Conservation (phyloP, 2,329 filamentous ascomycete species). For the Purpureocillium lavendulum region DNA sequence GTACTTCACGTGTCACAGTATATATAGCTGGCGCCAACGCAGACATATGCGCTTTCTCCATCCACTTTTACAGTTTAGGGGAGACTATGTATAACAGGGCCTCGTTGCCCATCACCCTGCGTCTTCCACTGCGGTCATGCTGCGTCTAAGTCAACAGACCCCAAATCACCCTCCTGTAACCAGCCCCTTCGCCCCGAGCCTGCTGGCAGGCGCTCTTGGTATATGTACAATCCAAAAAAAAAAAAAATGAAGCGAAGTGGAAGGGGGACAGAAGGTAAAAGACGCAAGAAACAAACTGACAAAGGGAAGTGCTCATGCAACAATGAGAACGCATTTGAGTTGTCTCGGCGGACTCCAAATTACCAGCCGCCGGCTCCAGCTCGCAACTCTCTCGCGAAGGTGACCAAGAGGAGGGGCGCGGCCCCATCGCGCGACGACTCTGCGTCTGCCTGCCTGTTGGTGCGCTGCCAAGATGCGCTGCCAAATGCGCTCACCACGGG, state of each 20-base stretch:
- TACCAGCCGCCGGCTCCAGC: conserved; percentile 4
- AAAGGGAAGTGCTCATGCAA: conserved; percentile 18
- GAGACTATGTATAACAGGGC: conserved; percentile 22
- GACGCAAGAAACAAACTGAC: conserved; percentile 13
- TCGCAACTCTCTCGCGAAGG: neutral
- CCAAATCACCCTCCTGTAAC: conserved; percentile 2
- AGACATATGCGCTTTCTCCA: neutral
- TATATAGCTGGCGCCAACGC: no score
- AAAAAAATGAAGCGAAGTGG: conserved; percentile 13
- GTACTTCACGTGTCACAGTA: no score
- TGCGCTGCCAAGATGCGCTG: conserved; percentile 1
- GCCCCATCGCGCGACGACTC: neutral
- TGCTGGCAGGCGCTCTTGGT: conserved; percentile 24
- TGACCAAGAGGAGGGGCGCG: conserved; percentile 1
- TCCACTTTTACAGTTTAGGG: conserved; percentile 20
- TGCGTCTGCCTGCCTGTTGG: neutral
- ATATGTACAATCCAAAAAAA: conserved; percentile 24
- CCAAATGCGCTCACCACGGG: no score
- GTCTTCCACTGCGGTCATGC: conserved; percentile 13
- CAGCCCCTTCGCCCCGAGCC: conserved; percentile 11
- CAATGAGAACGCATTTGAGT: conserved; percentile 10
- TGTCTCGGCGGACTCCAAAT: neutral
- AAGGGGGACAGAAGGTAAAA: conserved; percentile 1
- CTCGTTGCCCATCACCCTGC: conserved; percentile 15
- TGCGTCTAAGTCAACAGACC: conserved; percentile 3